Evolutionary conservation across 768 basidiomycete genomes (phyloP), one percentile per base, ranked within the genome.

Genomic region (Lyophyllum decastes): DNA sequence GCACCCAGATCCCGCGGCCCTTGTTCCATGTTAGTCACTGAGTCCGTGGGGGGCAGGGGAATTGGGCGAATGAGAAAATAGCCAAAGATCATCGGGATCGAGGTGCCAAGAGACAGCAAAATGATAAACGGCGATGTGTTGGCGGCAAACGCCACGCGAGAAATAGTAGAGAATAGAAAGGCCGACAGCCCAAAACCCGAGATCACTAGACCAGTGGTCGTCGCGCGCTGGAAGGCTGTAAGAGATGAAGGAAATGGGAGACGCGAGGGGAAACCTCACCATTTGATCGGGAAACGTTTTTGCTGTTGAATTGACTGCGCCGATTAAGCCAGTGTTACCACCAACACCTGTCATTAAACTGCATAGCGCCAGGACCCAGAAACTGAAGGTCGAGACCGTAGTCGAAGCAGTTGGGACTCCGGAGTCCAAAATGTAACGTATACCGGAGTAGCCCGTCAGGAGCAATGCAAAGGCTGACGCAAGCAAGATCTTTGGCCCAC

Each of bases 151-250:
- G 87, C 69, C 0, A 82, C 65, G 55, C 88, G 87, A 0, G 92
- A 86, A 38, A 95, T 73, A 0, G 86, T 81, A 12, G 92, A 90
- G 73, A 95, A 97, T 60, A 91, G 78, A 77, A 96, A 96, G 0
- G 95, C 95, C 0, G 92, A 94, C 16, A 97, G 83, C 0, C 95
- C 94, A 61, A 92, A 94, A 27, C 92, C 94, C 0, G 92, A 92
- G n/a, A 94, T 72, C 30, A 95, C 93, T 8, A 93, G 68, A 1
- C 89, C 88, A 0, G 89, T 92, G 7, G 86, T 82, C 0, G 86
- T 86, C 10, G 88, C 93, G 19, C 93, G 81, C 89, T 92, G 54
- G n/a, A 17, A 21, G 47, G 25, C 40, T 47, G 24, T 54, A 44
- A 54, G 21, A 21, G 35, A 53, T 24, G 19, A 52, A 14, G 34